Evolutionary conservation across 2,329 filamentous ascomycete species (phyloP).

Genomic region (Cordyceps tenuipes): DNA sequence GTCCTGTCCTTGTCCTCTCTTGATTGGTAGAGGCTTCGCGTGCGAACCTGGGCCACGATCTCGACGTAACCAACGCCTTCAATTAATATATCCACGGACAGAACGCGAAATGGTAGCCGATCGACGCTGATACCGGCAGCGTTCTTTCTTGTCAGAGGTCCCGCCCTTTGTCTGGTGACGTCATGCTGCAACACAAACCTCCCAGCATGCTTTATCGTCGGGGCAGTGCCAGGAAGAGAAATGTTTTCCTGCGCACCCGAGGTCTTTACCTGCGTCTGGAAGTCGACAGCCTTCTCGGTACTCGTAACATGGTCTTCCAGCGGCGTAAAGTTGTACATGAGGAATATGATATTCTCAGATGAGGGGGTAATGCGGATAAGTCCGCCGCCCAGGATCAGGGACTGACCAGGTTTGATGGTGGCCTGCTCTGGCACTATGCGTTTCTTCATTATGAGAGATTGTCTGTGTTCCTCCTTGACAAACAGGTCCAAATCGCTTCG

Average conservation of each 20-base stretch:
- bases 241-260: conserved; percentile 55
- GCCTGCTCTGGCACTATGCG: conserved; percentile 67
- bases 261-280: conserved; percentile 57
- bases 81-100: conserved; percentile 76
- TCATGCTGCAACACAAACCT: conserved; percentile 69
- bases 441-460: conserved; percentile 67
- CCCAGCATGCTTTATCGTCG: conserved; percentile 61
- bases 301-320: conserved; percentile 67
- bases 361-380: conserved; percentile 79
- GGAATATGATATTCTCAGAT: conserved; percentile 50
- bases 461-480: conserved; percentile 57
- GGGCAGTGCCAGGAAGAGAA: conserved; percentile 46
- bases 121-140: conserved; percentile 58
- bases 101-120: conserved; percentile 67
- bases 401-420: conserved; percentile 66
- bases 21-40: conserved; percentile 34
- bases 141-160: conserved; percentile 57
- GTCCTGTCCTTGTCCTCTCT: conserved; percentile 12
- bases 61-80: conserved; percentile 95
- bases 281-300: conserved; percentile 69
- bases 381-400: conserved; percentile 69
- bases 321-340: conserved; percentile 83
- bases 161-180: conserved; percentile 71
- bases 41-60: conserved; percentile 71
- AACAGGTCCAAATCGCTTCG: conserved; percentile 65